These are phyloP conservation scores for Phialophora chinensis DNA, from an alignment of 2,329 filamentous ascomycete species.

Conservation along the genomic window DNA sequence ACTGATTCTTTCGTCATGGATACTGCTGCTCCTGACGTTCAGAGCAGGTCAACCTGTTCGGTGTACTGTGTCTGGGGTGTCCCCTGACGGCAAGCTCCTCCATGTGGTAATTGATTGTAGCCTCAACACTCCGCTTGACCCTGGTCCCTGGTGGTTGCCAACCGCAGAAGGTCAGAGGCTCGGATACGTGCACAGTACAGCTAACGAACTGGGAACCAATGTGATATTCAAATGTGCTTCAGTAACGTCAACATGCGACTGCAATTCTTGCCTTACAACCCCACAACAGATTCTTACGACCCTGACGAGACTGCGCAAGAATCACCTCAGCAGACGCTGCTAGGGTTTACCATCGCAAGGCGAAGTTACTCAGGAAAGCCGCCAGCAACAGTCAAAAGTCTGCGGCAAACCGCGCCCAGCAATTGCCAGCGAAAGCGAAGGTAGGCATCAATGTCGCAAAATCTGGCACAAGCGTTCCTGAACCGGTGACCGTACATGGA, in stretches of 20 bases:
- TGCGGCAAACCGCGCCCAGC: background rate
- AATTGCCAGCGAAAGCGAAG: background rate
- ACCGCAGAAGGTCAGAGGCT: background rate
- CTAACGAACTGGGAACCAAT: background rate
- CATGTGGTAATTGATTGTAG: background rate
- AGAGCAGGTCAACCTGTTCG: background rate
- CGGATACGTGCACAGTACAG: background rate
- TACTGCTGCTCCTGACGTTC: background rate
- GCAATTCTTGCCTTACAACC: conserved; percentile 22
- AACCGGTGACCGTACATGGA: conserved; percentile 12
- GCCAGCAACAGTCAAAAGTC: background rate
- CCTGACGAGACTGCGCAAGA: conserved; percentile 7
- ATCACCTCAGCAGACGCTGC: conserved; percentile 21
- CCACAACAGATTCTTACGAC: conserved; percentile 7
- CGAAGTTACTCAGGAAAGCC: conserved; percentile 9
- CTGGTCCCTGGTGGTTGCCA: background rate
- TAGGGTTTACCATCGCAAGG: conserved; percentile 18
- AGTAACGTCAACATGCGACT: conserved; percentile 8
- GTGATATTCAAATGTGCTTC: background rate
- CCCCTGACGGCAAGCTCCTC: background rate
- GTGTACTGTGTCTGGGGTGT: background rate
- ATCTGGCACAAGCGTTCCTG: background rate
- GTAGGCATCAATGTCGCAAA: background rate
- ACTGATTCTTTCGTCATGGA: background rate
- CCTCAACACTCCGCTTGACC: background rate